Evolutionary conservation across 2,329 filamentous ascomycete genomes (phyloP), one percentile per base, ranked within the genome.

Genomic region (Aspergillus hiratsukae): DNA sequence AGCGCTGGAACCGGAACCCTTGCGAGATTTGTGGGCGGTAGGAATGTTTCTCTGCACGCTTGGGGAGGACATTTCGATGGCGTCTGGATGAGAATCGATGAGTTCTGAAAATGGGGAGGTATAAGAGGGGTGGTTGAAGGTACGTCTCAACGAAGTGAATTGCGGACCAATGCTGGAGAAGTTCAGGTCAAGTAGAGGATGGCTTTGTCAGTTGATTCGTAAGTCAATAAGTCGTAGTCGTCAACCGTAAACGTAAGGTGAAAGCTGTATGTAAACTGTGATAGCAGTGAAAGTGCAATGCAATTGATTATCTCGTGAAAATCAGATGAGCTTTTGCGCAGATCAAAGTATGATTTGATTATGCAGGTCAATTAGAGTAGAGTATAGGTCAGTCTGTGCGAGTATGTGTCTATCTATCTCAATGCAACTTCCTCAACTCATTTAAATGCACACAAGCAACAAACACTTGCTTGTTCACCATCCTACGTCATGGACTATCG

Each of bases 1-100:
- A 14, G 52, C 55, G 40, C 65, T 67, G 21, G 65, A 67, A 17
- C 59, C 62, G 5, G 65, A 67, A 29, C 37, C 58, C 41, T 23
- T 45, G n/a, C 41, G 41, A 11, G 53, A 28, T 48, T 65, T 67
- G 53, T 60, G 25, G n/a, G 66, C 57, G 1, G 64, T 66, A 10
- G 53, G 58, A 31, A 57, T 46, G 28, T 37, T n/a, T 37, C 31
- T 37, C 31, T 37, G 17, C 25, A 10, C 29, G 19, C 41, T 45
- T 19, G 40, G 21, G 4, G 41, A 45, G 41, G 41, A 19, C 41
- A 45, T 45, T 45, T 45, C 41, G 21, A 45, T 23, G 5, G 41
- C n/a, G 19, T 45, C 11, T 19, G 41, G 10, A 6, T 45, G 8
- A 23, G 41, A 45, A 23, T 45, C 10, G 19, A 37, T 37, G 17